Percentiles rank a stretch among this genome's conserved stretches.
Conservation (phyloP, 108 stramenopile genomes). For the Stephanodiscus minutulus region DNA sequence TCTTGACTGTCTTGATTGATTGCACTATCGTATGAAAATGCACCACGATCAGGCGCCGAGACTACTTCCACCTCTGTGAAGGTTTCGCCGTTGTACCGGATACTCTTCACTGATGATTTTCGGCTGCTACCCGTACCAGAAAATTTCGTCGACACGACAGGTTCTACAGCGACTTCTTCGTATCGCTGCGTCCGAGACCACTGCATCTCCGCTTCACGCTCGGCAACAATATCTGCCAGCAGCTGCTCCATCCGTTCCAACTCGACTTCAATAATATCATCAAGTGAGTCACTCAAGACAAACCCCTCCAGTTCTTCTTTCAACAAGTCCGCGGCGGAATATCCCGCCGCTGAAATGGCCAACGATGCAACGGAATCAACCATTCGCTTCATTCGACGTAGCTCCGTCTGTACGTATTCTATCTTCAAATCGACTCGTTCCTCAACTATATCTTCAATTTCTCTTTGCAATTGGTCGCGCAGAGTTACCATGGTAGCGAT, state of each 20-base stretch:
- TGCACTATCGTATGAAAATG: slow-evolving; percentile 2
- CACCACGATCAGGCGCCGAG: slow-evolving; percentile 15
- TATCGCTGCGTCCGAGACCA: background rate
- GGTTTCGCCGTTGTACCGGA: background rate
- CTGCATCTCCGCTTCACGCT: slow-evolving; percentile 38
- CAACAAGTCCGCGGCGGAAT: slow-evolving; percentile 33
- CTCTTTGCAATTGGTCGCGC: slow-evolving; percentile 54
- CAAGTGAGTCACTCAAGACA: slow-evolving; percentile 51
- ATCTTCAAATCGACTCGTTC: slow-evolving; percentile 39
- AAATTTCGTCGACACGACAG: background rate
- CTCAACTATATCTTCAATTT: slow-evolving; percentile 35
- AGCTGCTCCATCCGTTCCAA: slow-evolving; percentile 37
- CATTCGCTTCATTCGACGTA: slow-evolving; percentile 45
- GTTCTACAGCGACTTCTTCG: slow-evolving; percentile 11
- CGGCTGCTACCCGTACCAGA: background rate
- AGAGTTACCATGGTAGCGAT: slow-evolving; percentile 59
- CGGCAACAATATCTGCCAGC: slow-evolving; percentile 42
- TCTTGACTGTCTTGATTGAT: slow-evolving; percentile 4
- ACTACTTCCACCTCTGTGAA: slow-evolving; percentile 46
- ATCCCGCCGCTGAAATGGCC: slow-evolving; percentile 37
- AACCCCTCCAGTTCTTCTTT: slow-evolving; percentile 46
- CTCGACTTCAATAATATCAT: slow-evolving; percentile 46
- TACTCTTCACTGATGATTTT: slow-evolving; percentile 11
- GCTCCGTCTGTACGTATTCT: slow-evolving; percentile 33
- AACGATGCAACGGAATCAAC: slow-evolving; percentile 32